Conservation (phyloP, 208 protist genomes). For the Trypanosoma melophagium region DNA sequence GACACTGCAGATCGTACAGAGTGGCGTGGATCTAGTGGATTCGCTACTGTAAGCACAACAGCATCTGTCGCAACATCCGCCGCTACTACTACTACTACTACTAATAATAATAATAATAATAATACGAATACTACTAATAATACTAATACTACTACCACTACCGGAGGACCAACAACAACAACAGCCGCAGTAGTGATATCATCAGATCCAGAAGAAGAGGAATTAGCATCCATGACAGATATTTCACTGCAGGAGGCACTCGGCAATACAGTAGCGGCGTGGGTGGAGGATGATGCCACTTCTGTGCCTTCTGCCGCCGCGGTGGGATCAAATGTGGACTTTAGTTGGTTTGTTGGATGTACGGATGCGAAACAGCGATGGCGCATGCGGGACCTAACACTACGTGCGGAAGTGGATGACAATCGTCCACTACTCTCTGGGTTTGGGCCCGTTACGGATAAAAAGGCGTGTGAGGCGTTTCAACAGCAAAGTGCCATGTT, state of each 20-base stretch:
- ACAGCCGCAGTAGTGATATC: neutral
- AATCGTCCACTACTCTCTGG: conserved; percentile 39
- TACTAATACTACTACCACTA: neutral
- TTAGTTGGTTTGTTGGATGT: conserved; percentile 69
- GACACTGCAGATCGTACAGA: neutral
- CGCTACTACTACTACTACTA: no score
- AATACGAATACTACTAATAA: conserved; percentile 11
- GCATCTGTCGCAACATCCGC: neutral
- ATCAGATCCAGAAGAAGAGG: neutral
- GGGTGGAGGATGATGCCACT: conserved; percentile 10
- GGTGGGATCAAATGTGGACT: conserved; percentile 39
- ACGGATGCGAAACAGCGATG: conserved; percentile 65
- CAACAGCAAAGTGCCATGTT: conserved; percentile 20
- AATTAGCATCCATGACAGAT: neutral
- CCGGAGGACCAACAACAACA: no score
- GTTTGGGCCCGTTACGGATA: conserved; percentile 28
- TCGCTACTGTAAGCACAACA: neutral
- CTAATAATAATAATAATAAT: conserved; percentile 8
- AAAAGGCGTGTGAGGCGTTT: conserved; percentile 22
- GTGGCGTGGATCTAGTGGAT: neutral
- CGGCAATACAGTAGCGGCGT: neutral
- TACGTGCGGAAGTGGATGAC: conserved; percentile 59
- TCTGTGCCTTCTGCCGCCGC: conserved; percentile 11
- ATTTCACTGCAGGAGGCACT: neutral
- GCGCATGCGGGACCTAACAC: conserved; percentile 56